These are phyloP conservation scores for Cordyceps cicadae DNA, from an alignment of 2,329 filamentous ascomycete genomes.

Conservation along the genomic window DNA sequence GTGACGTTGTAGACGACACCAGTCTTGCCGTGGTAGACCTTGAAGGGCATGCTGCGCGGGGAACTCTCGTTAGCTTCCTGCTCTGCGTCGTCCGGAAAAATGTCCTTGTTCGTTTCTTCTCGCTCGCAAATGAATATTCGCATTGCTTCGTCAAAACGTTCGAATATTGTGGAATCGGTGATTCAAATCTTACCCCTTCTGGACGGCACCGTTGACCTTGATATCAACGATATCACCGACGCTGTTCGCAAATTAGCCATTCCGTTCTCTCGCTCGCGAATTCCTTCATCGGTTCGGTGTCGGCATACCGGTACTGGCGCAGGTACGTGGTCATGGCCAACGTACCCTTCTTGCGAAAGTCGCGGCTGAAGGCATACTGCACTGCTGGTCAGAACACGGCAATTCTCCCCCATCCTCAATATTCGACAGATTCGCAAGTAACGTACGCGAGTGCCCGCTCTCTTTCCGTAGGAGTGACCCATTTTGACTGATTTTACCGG, in stretches of 20 bases:
- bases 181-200: constrained; percentile 71
- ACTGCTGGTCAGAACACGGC: constrained; percentile 24
- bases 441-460: constrained; percentile 76
- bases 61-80: constrained; percentile 28
- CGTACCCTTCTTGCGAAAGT: constrained; percentile 92
- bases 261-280: constrained; percentile 33
- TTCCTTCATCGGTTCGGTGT: constrained; percentile 7
- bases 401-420: background rate
- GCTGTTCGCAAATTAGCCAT: constrained; percentile 33
- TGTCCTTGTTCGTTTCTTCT: background rate
- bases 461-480: constrained; percentile 82
- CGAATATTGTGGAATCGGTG: background rate
- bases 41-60: constrained; percentile 79
- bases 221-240: constrained; percentile 99
- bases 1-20: constrained; percentile 98
- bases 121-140: background rate
- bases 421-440: constrained; percentile 13
- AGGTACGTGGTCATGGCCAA: constrained; percentile 94
- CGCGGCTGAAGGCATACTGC: constrained; percentile 84
- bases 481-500: constrained; percentile 52
- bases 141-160: background rate
- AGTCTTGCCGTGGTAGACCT: constrained; percentile 99
- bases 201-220: constrained; percentile 95
- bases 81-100: background rate
- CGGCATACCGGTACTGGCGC: constrained; percentile 70